These are phyloP conservation scores for Taxawa tesnikishii DNA, from an alignment of 2,329 filamentous ascomycete species.

Conservation along the genomic window DNA sequence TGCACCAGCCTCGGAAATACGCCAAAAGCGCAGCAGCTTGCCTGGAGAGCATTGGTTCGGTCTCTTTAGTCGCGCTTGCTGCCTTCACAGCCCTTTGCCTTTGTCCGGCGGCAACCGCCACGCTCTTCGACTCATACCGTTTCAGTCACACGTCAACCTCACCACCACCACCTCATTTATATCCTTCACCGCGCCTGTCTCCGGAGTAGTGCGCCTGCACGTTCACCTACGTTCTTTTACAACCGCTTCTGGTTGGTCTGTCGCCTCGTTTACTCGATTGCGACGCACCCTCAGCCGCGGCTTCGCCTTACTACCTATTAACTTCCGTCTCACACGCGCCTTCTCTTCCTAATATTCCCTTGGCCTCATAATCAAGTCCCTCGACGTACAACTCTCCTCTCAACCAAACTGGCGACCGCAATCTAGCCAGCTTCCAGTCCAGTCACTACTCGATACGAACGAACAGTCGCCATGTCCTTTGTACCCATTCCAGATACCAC, in stretches of 20 bases:
- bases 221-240: neutral
- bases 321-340: neutral
- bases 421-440: neutral
- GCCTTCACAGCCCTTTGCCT: neutral
- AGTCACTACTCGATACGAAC: neutral
- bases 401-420: neutral
- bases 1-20: neutral
- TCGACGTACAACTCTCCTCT: neutral
- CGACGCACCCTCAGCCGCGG: neutral
- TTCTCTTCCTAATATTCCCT: neutral
- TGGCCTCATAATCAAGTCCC: neutral
- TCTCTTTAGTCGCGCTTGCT: too few relatives aligned
- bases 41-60: too few relatives aligned
- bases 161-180: neutral
- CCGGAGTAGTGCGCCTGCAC: neutral
- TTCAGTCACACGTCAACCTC: neutral
- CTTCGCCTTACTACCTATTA: neutral
- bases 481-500: conserved; percentile 2
- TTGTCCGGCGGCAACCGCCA: neutral
- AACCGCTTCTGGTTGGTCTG: neutral
- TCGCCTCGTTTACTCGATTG: neutral
- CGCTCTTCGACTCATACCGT: neutral
- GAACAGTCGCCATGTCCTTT: conserved; percentile 4
- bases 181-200: neutral
- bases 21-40: neutral